A percentile compares a stretch with the other conserved stretches of the same genome.
These are phyloP conservation scores for Gaeumannomyces sp. DNA, from an alignment of 2,329 filamentous ascomycete species.

Conservation along the genomic window DNA sequence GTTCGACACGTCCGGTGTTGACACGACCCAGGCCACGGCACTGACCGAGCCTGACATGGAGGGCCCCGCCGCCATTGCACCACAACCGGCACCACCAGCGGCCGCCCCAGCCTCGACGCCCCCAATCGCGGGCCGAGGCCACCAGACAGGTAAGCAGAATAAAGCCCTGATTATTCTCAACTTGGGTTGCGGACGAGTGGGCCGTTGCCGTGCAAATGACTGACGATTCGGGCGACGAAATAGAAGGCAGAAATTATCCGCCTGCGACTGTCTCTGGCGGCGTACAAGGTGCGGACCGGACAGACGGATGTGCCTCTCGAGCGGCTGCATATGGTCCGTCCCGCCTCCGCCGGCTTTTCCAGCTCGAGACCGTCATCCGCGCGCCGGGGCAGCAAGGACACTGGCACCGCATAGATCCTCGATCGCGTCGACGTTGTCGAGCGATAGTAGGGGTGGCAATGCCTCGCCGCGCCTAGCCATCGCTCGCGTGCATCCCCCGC, in stretches of 20 bases:
- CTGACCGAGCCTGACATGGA: conserved; percentile 42
- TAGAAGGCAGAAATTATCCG: conserved; percentile 61
- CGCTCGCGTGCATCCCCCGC: not conserved
- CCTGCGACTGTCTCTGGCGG: conserved; percentile 63
- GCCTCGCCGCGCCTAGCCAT: not conserved
- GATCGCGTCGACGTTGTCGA: not conserved
- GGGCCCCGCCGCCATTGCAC: conserved; percentile 14
- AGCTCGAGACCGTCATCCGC: not conserved
- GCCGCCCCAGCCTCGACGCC: conserved; percentile 7
- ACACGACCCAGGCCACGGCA: conserved; percentile 42
- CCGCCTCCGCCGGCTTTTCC: not conserved
- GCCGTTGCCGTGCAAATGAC: not conserved
- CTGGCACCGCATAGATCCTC: not conserved
- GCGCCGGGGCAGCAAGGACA: no score
- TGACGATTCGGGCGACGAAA: not conserved
- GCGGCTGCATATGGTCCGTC: conserved; percentile 40
- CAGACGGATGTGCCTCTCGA: conserved; percentile 62
- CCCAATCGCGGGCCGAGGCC: conserved; percentile 39
- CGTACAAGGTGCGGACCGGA: conserved; percentile 69
- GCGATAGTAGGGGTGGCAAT: not conserved
- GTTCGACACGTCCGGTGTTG: conserved; percentile 41
- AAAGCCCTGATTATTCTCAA: not conserved
- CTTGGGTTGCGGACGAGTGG: no score
- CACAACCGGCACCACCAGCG: conserved; percentile 11
- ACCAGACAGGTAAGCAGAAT: conserved; percentile 39